These are phyloP conservation scores for Phalaenopsis hybrid DNA, from an alignment of 116 monocot species.

Conservation along the genomic window DNA sequence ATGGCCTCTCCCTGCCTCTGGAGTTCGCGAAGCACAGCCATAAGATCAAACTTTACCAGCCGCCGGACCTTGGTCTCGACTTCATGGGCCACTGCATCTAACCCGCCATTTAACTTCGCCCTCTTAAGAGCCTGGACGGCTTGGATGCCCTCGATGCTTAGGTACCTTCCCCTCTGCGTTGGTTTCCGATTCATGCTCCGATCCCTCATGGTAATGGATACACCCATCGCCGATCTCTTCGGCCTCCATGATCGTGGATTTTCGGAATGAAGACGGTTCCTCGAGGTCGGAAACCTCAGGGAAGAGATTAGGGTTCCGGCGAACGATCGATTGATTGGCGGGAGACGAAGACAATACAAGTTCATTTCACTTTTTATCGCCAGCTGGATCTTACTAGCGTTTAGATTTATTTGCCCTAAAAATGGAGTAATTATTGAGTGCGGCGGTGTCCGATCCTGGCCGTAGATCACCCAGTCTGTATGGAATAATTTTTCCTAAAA, in stretches of 20 bases:
- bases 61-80: conserved; percentile 54
- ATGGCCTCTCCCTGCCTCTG: conserved; percentile 45
- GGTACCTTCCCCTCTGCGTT: conserved; percentile 73
- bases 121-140: conserved; percentile 84
- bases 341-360: not conserved
- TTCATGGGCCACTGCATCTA: conserved; percentile 16
- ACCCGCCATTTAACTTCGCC: conserved; percentile 15
- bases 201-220: conserved; percentile 49
- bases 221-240: not conserved
- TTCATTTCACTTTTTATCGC: not conserved
- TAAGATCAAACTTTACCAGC: conserved; percentile 43
- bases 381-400: too few species aligned
- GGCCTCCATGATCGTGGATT: not conserved
- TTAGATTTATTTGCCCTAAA: too few species aligned
- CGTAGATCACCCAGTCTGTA: too few species aligned
- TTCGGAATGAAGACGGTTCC: not conserved
- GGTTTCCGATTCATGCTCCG: conserved; percentile 86
- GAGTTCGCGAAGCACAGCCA: conserved; percentile 74
- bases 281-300: not conserved
- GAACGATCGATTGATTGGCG: not conserved
- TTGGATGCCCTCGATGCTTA: conserved; percentile 89
- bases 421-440: too few species aligned
- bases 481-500: too few species aligned
- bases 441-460: too few species aligned
- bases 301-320: not conserved